A percentile compares a stretch with the other conserved stretches of the same genome.
Conservation (phyloP, 2,329 filamentous ascomycete species). For the Aspergillus sclerotialis region DNA sequence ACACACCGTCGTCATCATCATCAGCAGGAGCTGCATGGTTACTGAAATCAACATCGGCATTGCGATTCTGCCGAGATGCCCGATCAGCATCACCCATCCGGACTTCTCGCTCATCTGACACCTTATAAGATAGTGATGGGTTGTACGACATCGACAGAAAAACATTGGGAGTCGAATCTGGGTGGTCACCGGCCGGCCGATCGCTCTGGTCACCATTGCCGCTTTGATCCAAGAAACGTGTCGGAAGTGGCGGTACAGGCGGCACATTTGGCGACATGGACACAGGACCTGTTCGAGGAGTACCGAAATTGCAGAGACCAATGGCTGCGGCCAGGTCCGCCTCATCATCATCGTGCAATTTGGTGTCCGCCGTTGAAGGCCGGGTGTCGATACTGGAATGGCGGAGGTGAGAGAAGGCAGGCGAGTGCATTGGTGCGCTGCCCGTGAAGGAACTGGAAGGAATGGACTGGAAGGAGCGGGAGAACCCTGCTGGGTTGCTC, state of each 20-base stretch:
- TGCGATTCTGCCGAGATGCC: slow-evolving; percentile 26
- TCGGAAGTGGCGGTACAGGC: slow-evolving; percentile 79
- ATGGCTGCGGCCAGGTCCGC: slow-evolving; percentile 84
- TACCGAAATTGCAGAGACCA: slow-evolving; percentile 81
- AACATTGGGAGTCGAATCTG: slow-evolving; percentile 31
- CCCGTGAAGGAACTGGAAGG: slow-evolving; percentile 51
- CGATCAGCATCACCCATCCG: slow-evolving; percentile 59
- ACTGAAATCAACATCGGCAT: slow-evolving; percentile 29
- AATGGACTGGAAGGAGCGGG: slow-evolving; percentile 74
- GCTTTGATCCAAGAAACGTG: slow-evolving; percentile 62
- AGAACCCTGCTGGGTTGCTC: slow-evolving; percentile 45
- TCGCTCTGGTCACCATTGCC: slow-evolving; percentile 56
- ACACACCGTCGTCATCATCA: slow-evolving; percentile 91
- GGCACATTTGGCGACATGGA: slow-evolving; percentile 66
- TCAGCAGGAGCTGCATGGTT: slow-evolving; percentile 56
- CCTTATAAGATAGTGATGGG: slow-evolving; percentile 40
- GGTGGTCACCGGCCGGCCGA: slow-evolving; percentile 33
- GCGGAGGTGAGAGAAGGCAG: slow-evolving; percentile 53
- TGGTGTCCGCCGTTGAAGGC: slow-evolving; percentile 71
- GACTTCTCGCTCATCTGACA: slow-evolving; percentile 53
- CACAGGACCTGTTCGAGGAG: slow-evolving; percentile 59
- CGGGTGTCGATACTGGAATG: slow-evolving; percentile 70
- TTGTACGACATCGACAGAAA: slow-evolving; percentile 38
- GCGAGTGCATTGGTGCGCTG: slow-evolving; percentile 43
- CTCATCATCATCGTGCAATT: slow-evolving; percentile 71